Conservation (phyloP, 2,329 filamentous ascomycete species). For the Diaporthe batatas region DNA sequence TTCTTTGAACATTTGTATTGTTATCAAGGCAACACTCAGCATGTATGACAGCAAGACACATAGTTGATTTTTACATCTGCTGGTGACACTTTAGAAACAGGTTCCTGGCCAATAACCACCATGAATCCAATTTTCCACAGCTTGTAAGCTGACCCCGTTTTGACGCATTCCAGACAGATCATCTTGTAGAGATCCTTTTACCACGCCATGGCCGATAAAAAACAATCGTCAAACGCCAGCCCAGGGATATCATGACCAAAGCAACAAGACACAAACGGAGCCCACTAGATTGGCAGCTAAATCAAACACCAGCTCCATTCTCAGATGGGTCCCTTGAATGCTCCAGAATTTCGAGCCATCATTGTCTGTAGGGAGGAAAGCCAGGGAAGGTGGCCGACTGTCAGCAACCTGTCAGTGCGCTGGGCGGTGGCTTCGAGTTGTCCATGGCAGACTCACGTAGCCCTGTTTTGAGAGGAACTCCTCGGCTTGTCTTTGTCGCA, state of each 20-base stretch:
- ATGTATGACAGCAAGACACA: neutral
- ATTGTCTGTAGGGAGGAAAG: constrained; percentile 15
- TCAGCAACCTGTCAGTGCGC: neutral
- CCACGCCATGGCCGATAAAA: neutral
- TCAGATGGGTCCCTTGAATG: constrained; percentile 27
- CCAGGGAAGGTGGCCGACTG: constrained; percentile 30
- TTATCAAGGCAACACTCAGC: neutral
- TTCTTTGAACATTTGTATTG: neutral
- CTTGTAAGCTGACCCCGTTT: neutral
- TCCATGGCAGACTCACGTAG: constrained; percentile 35
- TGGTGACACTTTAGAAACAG: neutral
- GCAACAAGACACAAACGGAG: neutral
- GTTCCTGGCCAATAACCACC: neutral
- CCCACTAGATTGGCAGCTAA: neutral
- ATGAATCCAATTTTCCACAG: neutral
- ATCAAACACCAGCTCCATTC: neutral
- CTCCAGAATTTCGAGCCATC: constrained; percentile 18
- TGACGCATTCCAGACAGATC: neutral
- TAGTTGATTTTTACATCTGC: neutral
- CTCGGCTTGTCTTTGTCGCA: constrained; percentile 34
- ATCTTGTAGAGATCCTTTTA: neutral
- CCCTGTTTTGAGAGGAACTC: constrained; percentile 37
- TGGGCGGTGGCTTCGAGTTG: neutral
- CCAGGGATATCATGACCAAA: constrained; percentile 12
- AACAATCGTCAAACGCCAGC: neutral